Conservation (phyloP, 345 rosid species). For the Salix suchowensis region DNA sequence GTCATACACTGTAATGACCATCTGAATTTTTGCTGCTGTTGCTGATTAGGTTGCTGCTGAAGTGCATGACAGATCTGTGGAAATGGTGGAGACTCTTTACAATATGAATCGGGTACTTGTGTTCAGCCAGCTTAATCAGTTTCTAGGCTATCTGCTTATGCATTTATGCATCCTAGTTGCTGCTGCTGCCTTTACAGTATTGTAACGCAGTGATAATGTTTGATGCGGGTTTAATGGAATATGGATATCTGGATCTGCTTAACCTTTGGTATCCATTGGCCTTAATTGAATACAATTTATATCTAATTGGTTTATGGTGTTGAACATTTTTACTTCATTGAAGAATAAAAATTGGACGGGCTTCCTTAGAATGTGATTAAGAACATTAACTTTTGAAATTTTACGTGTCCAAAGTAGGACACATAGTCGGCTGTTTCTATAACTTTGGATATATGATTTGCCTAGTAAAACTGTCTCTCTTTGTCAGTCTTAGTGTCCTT, state of each 20-base stretch:
- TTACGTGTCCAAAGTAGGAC: background rate
- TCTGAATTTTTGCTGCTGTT: constrained; percentile 4
- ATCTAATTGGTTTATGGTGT: background rate
- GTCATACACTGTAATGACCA: background rate
- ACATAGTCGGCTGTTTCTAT: background rate
- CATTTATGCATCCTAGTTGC: background rate
- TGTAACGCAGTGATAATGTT: background rate
- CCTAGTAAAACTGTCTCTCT: too few species aligned
- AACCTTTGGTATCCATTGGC: background rate
- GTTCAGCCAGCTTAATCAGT: background rate
- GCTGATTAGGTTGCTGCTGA: constrained; percentile 28
- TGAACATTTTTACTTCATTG: background rate
- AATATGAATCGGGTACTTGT: constrained; percentile 27
- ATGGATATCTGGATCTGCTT: background rate
- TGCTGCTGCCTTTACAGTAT: background rate
- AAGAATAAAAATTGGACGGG: background rate
- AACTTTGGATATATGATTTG: background rate
- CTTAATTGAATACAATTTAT: background rate
- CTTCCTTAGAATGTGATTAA: background rate
- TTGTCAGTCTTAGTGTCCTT: background rate
- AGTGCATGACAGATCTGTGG: constrained; percentile 25
- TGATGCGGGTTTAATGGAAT: background rate
- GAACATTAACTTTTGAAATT: background rate
- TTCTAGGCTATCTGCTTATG: background rate
- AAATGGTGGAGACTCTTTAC: constrained; percentile 28